These are phyloP conservation scores for Bidens hawaiensis DNA, from an alignment of 140 eudicot genomes.

Conservation along the genomic window DNA sequence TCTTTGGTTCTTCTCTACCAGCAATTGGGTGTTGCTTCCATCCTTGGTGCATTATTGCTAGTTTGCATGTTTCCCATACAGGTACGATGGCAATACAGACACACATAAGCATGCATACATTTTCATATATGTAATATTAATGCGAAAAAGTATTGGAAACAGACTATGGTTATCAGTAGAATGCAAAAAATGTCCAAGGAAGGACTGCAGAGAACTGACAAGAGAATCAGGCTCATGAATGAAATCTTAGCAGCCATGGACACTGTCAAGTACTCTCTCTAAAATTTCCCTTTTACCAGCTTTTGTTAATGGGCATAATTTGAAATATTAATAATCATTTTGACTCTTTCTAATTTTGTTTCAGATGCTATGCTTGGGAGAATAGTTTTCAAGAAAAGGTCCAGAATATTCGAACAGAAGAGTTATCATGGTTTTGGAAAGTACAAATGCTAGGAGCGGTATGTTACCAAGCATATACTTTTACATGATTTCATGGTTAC, in stretches of 20 bases:
- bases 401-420: slow-evolving; percentile 64
- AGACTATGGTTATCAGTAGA: slow-evolving; percentile 80
- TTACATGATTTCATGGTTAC: neutral
- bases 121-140: neutral
- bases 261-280: slow-evolving; percentile 66
- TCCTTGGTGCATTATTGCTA: slow-evolving; percentile 77
- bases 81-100: slow-evolving; percentile 40
- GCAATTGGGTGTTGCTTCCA: slow-evolving; percentile 85
- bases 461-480: slow-evolving; percentile 18
- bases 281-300: neutral
- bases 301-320: slow-evolving; percentile 5
- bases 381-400: slow-evolving; percentile 80
- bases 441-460: slow-evolving; percentile 93
- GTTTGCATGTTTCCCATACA: slow-evolving; percentile 82
- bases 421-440: slow-evolving; percentile 72
- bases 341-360: slow-evolving; percentile 10
- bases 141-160: slow-evolving; percentile 21
- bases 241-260: slow-evolving; percentile 98
- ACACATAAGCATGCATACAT: slow-evolving; percentile 8
- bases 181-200: slow-evolving; percentile 88
- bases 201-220: slow-evolving; percentile 87
- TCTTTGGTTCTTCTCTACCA: slow-evolving; percentile 88
- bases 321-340: slow-evolving; percentile 6
- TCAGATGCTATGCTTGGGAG: slow-evolving; percentile 98
- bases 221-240: slow-evolving; percentile 88